These are phyloP conservation scores for Tetrapisispora arboricola DNA, from an alignment of 805 yeast genomes.

Conservation along the genomic window DNA sequence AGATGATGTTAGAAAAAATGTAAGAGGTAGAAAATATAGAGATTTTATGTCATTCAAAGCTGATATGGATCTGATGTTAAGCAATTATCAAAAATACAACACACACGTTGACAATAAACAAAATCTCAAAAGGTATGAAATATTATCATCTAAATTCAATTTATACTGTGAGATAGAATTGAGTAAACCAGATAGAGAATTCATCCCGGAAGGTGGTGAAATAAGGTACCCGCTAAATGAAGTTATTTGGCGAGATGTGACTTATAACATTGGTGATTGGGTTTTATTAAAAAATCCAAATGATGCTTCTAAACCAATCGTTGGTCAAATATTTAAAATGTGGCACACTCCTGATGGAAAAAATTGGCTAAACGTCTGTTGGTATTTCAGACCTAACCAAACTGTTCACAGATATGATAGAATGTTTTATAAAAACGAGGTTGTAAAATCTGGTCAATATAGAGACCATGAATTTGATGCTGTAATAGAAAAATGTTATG, in stretches of 20 bases:
- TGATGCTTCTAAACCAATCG: slow-evolving; percentile 80
- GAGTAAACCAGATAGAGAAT: slow-evolving; percentile 71
- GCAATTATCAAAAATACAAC: slow-evolving; percentile 59
- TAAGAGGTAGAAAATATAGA: slow-evolving; percentile 72
- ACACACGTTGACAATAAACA: slow-evolving; percentile 39
- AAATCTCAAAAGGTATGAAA: slow-evolving; percentile 48
- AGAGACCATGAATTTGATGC: slow-evolving; percentile 86
- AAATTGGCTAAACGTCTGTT: slow-evolving; percentile 85
- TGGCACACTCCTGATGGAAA: slow-evolving; percentile 76
- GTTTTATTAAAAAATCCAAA: slow-evolving; percentile 81
- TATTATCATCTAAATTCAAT: slow-evolving; percentile 53
- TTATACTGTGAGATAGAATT: slow-evolving; percentile 56
- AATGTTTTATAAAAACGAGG: slow-evolving; percentile 86
- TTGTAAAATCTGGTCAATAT: slow-evolving; percentile 92
- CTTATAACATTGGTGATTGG: slow-evolving; percentile 91
- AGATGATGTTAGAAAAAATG: slow-evolving; percentile 67
- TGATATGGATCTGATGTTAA: slow-evolving; percentile 67
- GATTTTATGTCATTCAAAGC: slow-evolving; percentile 65
- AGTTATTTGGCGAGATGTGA: slow-evolving; percentile 58
- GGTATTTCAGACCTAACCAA: slow-evolving; percentile 97
- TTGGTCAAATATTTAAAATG: slow-evolving; percentile 85
- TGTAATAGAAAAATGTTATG: slow-evolving; percentile 87
- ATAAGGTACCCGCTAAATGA: slow-evolving; percentile 69
- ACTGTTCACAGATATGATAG: slow-evolving; percentile 90
- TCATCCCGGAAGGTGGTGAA: slow-evolving; percentile 45